Conservation (phyloP, 768 basidiomycete genomes). For the Pisolithus marmoratus region DNA sequence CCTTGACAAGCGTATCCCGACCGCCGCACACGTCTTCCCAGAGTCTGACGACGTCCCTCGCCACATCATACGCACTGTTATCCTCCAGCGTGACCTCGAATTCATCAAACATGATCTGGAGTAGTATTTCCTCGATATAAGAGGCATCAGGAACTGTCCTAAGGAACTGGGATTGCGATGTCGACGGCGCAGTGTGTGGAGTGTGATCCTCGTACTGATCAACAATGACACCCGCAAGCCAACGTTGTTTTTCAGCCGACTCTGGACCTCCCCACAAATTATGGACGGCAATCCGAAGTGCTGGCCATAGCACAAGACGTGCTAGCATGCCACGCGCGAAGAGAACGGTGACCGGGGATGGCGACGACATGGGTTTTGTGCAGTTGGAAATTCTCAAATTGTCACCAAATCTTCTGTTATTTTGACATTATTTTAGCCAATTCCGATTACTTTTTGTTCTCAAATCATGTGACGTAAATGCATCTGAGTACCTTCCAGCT, state of each 20-base stretch:
- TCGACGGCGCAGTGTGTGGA: slow-evolving; percentile 21
- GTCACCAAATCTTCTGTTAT: too few relatives aligned
- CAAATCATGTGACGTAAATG: too few relatives aligned
- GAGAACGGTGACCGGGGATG: slow-evolving; percentile 49
- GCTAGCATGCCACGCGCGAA: slow-evolving; percentile 87
- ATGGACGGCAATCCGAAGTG: slow-evolving; percentile 78
- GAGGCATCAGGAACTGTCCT: slow-evolving; percentile 47
- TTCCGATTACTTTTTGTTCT: too few relatives aligned
- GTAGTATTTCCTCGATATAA: slow-evolving; percentile 76
- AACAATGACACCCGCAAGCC: slow-evolving; percentile 78
- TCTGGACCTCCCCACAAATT: slow-evolving; percentile 84
- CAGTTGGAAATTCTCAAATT: too few relatives aligned
- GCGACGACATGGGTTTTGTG: slow-evolving; percentile 6
- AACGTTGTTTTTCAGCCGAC: slow-evolving; percentile 66
- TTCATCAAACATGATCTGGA: slow-evolving; percentile 84
- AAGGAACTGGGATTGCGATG: background rate
- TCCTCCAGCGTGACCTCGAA: slow-evolving; percentile 85
- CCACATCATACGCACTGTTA: slow-evolving; percentile 69
- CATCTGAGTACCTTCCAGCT: too few relatives aligned
- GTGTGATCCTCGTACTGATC: slow-evolving; percentile 66
- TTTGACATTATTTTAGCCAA: too few relatives aligned
- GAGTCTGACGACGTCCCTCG: slow-evolving; percentile 62
- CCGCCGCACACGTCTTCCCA: slow-evolving; percentile 53
- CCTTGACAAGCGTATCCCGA: slow-evolving; percentile 41
- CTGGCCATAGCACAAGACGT: slow-evolving; percentile 79